These are phyloP conservation scores for Talaromyces marneffei DNA, from an alignment of 2,329 filamentous ascomycete genomes.

Conservation along the genomic window DNA sequence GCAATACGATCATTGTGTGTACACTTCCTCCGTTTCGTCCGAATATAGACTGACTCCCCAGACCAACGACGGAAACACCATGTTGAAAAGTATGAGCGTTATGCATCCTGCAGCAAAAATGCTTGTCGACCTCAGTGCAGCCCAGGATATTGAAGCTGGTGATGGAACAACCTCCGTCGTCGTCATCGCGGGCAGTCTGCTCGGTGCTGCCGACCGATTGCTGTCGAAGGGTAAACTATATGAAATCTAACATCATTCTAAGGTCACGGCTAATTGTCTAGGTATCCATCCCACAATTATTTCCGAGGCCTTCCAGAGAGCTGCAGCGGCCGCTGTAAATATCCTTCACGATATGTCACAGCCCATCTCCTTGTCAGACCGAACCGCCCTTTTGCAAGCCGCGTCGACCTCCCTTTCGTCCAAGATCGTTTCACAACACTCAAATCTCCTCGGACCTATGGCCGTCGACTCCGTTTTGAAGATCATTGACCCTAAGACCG, in stretches of 20 bases:
- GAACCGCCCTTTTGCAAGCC: constrained; percentile 84
- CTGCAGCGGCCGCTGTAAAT: constrained; percentile 79
- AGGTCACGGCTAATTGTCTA: constrained; percentile 15
- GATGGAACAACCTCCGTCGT: constrained; percentile 98
- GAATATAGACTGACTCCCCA: constrained; percentile 29
- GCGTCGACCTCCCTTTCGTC: constrained; percentile 95
- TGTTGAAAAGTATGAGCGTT: constrained; percentile 98
- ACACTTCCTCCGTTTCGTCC: constrained; percentile 14
- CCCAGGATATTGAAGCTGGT: constrained; percentile 96
- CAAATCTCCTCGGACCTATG: constrained; percentile 92
- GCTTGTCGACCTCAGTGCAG: constrained; percentile 93
- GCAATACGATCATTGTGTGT: constrained; percentile 82
- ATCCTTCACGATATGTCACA: constrained; percentile 94
- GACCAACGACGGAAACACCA: constrained; percentile 98
- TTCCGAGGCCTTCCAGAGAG: constrained; percentile 94
- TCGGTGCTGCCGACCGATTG: constrained; percentile 88
- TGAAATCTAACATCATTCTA: neutral
- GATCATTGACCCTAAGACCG: constrained; percentile 90
- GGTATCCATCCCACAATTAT: constrained; percentile 94
- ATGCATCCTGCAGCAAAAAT: constrained; percentile 99
- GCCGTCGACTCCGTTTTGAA: constrained; percentile 94
- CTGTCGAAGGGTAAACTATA: constrained; percentile 63
- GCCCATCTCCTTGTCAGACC: constrained; percentile 83
- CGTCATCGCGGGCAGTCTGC: constrained; percentile 90
- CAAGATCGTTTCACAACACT: constrained; percentile 98